These are phyloP conservation scores for Rhizopogon vesiculosus DNA, from an alignment of 768 basidiomycete genomes.

Conservation along the genomic window DNA sequence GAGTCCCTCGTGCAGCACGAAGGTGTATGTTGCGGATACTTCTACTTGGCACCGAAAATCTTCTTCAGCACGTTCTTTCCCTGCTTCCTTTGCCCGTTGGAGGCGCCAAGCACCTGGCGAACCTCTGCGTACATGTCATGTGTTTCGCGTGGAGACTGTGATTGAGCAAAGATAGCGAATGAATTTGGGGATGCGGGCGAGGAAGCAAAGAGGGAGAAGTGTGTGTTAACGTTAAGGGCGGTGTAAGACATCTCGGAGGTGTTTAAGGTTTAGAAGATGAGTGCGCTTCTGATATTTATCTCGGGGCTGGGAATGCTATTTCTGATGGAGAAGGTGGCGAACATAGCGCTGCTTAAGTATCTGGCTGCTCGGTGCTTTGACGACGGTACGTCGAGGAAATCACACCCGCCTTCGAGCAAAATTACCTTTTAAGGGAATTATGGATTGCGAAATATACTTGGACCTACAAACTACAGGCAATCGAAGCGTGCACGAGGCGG, in stretches of 20 bases:
- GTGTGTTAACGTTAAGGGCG: constrained; percentile 1
- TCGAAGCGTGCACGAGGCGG: too few species aligned
- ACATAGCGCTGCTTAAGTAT: neutral
- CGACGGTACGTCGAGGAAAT: neutral
- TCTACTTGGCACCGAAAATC: neutral
- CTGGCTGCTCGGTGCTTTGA: neutral
- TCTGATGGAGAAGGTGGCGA: neutral
- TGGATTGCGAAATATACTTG: neutral
- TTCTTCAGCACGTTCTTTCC: neutral
- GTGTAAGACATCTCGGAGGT: constrained; percentile 24
- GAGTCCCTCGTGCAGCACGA: neutral
- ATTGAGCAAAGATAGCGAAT: constrained; percentile 29
- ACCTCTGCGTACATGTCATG: constrained; percentile 35
- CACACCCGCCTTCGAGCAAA: neutral
- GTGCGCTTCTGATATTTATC: neutral
- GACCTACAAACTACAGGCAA: neutral
- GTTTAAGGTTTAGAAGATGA: neutral
- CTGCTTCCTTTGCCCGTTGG: neutral
- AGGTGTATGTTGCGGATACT: neutral
- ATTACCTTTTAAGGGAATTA: neutral
- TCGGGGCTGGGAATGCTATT: neutral
- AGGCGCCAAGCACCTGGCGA: constrained; percentile 15
- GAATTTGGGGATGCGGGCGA: constrained; percentile 20
- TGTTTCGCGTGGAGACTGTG: constrained; percentile 32
- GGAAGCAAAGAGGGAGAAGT: constrained; percentile 15